Evolutionary conservation across 192 early-diverging fungal species (phyloP), one percentile per base, ranked within the genome.

Genomic region (Gigaspora rosea): DNA sequence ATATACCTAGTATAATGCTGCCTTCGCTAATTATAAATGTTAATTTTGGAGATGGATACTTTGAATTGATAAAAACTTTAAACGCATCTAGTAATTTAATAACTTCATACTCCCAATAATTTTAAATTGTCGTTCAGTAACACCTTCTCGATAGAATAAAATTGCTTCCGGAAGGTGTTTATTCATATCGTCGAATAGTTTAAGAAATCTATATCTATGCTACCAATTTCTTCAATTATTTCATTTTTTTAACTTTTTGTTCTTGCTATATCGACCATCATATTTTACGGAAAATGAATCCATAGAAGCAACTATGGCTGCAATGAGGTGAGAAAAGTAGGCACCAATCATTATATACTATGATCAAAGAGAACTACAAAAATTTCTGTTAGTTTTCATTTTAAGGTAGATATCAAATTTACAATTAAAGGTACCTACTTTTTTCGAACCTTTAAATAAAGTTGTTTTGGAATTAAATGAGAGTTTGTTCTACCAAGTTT

Each of bases 401-500:
- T 41, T 6, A 41, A 41, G 41, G 2, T 41, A 41, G 7, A 41
- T 41, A 41, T 3, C 41, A 41, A 6, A 7, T 41, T 6, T 41
- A 41, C 41, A 4, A 18, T 56, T n/a, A 18, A 18, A 56, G 27
- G 12, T 56, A 33, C 8, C 22, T 67, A 33, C 66, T 72, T 7
- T 54, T 69, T 41, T 41, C 41, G 41, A 90, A 78, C 95, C 89
- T 13, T 56, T 32, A 51, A 49, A 27, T 27, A 15, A 8, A 20
- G 47, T 20, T 65, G 50, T 0, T 41, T 92, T 35, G 94, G 90
- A 35, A 82, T 84, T 20, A 94, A 91, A 76, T 95, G 95, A 12
- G 89, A 85, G 85, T 96, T 97, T 80, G 88, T 89, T 50, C 95
- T 95, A 63, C 95, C 94, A 8, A 98, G 85, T 86, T 98, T 97